Evolutionary conservation across 257 asterid genomes (phyloP).

Genomic region (Apocynum venetum): DNA sequence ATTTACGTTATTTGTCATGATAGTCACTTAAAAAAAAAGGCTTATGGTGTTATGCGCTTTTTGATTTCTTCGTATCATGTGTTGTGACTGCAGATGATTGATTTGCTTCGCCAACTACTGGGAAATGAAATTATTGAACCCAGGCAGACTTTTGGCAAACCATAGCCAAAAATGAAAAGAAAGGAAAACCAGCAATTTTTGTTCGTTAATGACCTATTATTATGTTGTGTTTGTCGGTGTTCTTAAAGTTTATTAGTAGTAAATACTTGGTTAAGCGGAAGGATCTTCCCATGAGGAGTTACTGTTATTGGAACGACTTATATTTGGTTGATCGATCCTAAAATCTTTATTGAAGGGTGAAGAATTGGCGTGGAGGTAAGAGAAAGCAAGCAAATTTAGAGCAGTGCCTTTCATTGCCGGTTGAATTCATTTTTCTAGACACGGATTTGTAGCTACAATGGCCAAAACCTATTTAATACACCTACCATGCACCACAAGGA

Average conservation of each 20-base stretch:
- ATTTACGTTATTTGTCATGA: conserved; percentile 6
- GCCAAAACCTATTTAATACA: neutral
- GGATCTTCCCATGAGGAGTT: too few relatives aligned
- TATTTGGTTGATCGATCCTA: too few relatives aligned
- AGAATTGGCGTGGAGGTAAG: too few relatives aligned
- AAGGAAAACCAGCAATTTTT: too few relatives aligned
- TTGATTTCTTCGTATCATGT: neutral
- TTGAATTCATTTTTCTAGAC: neutral
- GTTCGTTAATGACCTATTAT: too few relatives aligned
- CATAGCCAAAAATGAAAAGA: neutral
- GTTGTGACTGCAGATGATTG: neutral
- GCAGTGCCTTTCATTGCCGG: neutral
- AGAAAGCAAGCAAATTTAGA: neutral
- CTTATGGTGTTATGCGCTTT: neutral
- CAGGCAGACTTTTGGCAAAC: neutral
- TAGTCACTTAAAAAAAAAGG: neutral
- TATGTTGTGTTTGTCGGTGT: too few relatives aligned
- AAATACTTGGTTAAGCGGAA: too few relatives aligned
- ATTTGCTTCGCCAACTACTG: neutral
- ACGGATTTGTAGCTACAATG: neutral
- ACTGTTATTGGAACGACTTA: too few relatives aligned
- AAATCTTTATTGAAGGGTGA: neutral
- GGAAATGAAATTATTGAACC: neutral
- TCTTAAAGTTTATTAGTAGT: too few relatives aligned
- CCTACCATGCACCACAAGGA: neutral